Base-by-base conservation (phyloP, 2,329 filamentous ascomycete genomes). In the Penicillium sp. region DNA sequence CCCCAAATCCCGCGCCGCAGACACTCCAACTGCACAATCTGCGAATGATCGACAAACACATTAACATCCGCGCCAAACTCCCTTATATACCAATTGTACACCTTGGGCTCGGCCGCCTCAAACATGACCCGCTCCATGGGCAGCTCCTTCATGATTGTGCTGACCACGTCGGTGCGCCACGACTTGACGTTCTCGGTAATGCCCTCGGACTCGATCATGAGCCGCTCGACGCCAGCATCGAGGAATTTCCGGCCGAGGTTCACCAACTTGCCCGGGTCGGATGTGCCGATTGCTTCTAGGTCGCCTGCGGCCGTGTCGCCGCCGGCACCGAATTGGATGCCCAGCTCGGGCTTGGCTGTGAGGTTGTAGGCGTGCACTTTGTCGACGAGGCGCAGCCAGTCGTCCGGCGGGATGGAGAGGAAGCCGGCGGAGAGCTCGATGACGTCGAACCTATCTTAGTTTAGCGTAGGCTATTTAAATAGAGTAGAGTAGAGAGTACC, bases 161-260 rank as follows among this genome's bases (percentile, higher is more conserved):
- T 79, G 16, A 83, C 80, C 2, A 83, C 79, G 61, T 83, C 81
- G 2, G 79, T 83, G 56, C 79, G 70, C 81, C 81, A 83, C 8
- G 66, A 72, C 52, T 68, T 71, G 6, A 83, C 79, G 52, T 83
- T 83, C 69, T 83, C 80, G 0, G 81, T 83, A 60, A 83, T 83
- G 0, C 81, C 81, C 66, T 83, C 80, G n/a, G 79, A 82, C 63
- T 84, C 80, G 55, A 83, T 81, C 80, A 83, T 83, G 62, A 83
- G 71, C 8, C 79, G 70, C 65, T 83, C 80, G 3, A 83, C 79
- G 0, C 80, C 81, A 0, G 72, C 76, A 18, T 78, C 71, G 16
- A 83, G 71, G 60, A 83, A 83, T 43, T 71, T 70, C 57, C 70
- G 76, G 11, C 77, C 80, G 60, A 82, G 64, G 55, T 78, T 75